A percentile compares a stretch with the other conserved stretches of the same genome.
phyloP scores from a whole-genome alignment of 2,329 filamentous ascomycete species.

The Botrytis fabae region DNA sequence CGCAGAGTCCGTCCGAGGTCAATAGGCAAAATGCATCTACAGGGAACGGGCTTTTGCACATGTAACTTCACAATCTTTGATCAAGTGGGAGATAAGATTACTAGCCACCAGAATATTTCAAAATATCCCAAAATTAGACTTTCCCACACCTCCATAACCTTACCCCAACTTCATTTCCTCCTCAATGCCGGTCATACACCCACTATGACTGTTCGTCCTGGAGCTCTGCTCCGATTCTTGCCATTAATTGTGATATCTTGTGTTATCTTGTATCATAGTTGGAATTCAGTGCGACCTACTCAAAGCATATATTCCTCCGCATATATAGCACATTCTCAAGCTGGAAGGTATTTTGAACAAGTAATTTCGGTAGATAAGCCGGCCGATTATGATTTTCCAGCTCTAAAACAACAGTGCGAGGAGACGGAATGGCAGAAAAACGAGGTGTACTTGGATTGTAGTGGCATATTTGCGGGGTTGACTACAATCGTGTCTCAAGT shows the following conservation, averaged over 20 bases:
- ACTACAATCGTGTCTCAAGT: slow-evolving; percentile 42
- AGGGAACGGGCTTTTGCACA: neutral
- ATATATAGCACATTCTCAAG: slow-evolving; percentile 9
- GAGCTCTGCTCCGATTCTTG: slow-evolving; percentile 13
- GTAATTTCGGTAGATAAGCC: slow-evolving; percentile 36
- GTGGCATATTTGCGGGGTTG: slow-evolving; percentile 40
- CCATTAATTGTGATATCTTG: slow-evolving; percentile 11
- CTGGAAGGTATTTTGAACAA: slow-evolving; percentile 39
- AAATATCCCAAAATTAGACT: no score
- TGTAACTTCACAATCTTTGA: slow-evolving; percentile 2
- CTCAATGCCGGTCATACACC: slow-evolving; percentile 7
- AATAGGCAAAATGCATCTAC: slow-evolving; percentile 8
- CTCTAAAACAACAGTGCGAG: slow-evolving; percentile 35
- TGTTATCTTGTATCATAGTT: slow-evolving; percentile 11
- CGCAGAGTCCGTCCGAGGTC: neutral
- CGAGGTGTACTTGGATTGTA: slow-evolving; percentile 41
- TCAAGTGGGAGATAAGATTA: neutral
- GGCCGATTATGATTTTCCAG: slow-evolving; percentile 33
- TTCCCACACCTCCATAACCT: slow-evolving; percentile 4
- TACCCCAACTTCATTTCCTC: slow-evolving; percentile 7
- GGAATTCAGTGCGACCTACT: neutral
- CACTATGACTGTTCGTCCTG: slow-evolving; percentile 12
- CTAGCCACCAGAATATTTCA: neutral
- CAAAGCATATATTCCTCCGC: neutral
- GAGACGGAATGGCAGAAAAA: slow-evolving; percentile 30